Percentiles rank a stretch among this genome's conserved stretches.
Evolutionary conservation across 352 stramenopile genomes (phyloP).

Genomic region (Aphanomyces euteiches): DNA sequence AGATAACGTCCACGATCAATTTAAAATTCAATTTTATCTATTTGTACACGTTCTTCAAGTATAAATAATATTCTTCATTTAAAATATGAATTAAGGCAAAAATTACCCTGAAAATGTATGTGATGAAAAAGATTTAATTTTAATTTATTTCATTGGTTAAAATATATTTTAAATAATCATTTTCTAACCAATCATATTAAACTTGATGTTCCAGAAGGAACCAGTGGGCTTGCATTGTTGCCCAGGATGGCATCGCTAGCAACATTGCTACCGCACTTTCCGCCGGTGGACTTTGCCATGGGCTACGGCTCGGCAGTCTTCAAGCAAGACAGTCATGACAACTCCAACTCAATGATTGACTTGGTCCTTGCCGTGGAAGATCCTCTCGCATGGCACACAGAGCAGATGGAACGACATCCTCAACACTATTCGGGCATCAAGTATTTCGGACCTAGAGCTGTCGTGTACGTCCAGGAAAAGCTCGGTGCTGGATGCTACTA

Average conservation of each 20-base stretch:
- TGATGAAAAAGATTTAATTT: no score
- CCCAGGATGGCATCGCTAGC: background rate
- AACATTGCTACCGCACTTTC: constrained; percentile 42
- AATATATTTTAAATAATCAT: background rate
- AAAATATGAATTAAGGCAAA: no score
- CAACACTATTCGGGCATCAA: constrained; percentile 81
- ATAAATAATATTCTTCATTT: no score
- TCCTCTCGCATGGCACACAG: constrained; percentile 69
- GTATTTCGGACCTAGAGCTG: constrained; percentile 50
- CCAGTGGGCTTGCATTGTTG: background rate
- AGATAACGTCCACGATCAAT: no score
- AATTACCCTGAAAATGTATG: no score
- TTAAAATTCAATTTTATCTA: background rate
- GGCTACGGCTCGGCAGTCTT: constrained; percentile 83
- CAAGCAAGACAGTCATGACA: constrained; percentile 69
- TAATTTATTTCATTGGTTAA: background rate
- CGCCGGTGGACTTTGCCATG: constrained; percentile 71
- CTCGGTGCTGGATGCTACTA: constrained; percentile 81
- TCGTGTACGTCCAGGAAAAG: constrained; percentile 68
- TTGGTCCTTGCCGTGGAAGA: constrained; percentile 86
- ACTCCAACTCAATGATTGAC: constrained; percentile 79
- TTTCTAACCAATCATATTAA: constrained; percentile 6
- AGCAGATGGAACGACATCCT: constrained; percentile 70
- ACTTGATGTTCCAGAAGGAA: no score
- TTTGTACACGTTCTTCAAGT: background rate